Base-by-base conservation (phyloP, 345 rosid species). In the Aquilaria sinensis region DNA sequence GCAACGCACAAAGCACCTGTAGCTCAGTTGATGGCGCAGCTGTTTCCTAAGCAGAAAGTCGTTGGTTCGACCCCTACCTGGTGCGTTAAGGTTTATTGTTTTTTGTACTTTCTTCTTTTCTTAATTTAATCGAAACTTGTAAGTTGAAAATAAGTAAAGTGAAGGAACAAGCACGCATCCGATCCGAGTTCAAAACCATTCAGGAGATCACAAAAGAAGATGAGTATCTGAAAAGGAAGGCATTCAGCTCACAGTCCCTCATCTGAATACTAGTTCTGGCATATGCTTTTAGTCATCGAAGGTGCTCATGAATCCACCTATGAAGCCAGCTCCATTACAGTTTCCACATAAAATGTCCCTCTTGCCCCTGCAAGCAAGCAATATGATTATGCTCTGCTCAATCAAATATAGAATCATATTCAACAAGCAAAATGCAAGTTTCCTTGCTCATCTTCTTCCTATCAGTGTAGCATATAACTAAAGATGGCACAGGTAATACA, bases 11-110 rank as follows among this genome's bases (percentile, higher is more conserved):
- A 41, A 15, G 96, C 97, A 81, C 91, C 79, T 80, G 90, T 89
- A 86, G 98, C 92, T 92, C 92, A 85, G 89, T 89, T 92, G 90
- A 86, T 86, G 86, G 92, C 85, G 95, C 87, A 90, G 83, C 95
- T 85, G 92, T 86, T 86, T 92, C 96, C 88, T 85, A 86, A 85
- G 95, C 96, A 83, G 94, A 88, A 86, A 75, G 94, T 71, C 96
- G 84, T 84, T 81, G 93, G 89, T 84, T 88, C 91, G 86, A 81
- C 79, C 88, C 85, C 89, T 80, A 82, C 84, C 92, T 79, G 96
- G 84, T 23, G 23, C 23, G 23, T 23, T 23, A 23, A 23, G 23
- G 23, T 23, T 23, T 23, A 23, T 23, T 23, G 23, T 23, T 23
- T 23, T 23, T 23, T 23, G 23, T 23, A 23, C 23, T 23, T 23